Evolutionary conservation across 2,329 filamentous ascomycete species (phyloP).

Genomic region (Hyphodiscus sp.): DNA sequence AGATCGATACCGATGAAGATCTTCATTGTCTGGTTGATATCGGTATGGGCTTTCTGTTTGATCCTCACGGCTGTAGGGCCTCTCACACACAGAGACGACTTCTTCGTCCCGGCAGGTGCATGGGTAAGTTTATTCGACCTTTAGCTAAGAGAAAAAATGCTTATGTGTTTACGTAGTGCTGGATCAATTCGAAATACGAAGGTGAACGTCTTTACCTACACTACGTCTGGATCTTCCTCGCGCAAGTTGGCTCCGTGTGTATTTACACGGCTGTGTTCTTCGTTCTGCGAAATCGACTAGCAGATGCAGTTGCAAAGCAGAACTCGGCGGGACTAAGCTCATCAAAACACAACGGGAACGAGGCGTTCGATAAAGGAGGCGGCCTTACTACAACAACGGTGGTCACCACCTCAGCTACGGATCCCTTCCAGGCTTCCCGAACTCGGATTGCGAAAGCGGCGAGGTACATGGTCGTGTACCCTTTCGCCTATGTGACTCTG

Average conservation of each 20-base stretch:
- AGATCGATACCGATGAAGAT: slow-evolving; percentile 33
- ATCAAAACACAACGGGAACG: neutral
- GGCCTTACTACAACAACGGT: slow-evolving; percentile 12
- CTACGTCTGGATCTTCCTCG: slow-evolving; percentile 49
- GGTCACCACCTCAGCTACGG: slow-evolving; percentile 2
- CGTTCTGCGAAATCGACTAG: slow-evolving; percentile 22
- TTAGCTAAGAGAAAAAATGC: slow-evolving; percentile 8
- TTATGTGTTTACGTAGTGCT: slow-evolving; percentile 36
- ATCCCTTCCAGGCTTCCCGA: slow-evolving; percentile 15
- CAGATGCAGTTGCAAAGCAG: neutral
- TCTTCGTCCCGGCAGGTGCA: neutral
- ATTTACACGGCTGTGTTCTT: slow-evolving; percentile 39
- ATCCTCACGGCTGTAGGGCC: slow-evolving; percentile 31
- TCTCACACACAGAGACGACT: neutral
- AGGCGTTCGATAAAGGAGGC: neutral
- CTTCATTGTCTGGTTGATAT: slow-evolving; percentile 31
- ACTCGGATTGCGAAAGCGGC: slow-evolving; percentile 32
- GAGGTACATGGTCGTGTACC: slow-evolving; percentile 46
- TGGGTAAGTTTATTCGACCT: neutral
- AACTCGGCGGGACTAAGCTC: neutral
- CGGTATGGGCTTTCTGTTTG: slow-evolving; percentile 35
- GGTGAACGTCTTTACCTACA: slow-evolving; percentile 43
- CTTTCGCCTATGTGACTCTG: slow-evolving; percentile 42
- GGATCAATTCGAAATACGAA: slow-evolving; percentile 42
- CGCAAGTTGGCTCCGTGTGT: slow-evolving; percentile 44